Evolutionary conservation across 495 filamentous ascomycete species (phyloP), one percentile per base, ranked within the genome.

Genomic region (Aeminium ludgeri): DNA sequence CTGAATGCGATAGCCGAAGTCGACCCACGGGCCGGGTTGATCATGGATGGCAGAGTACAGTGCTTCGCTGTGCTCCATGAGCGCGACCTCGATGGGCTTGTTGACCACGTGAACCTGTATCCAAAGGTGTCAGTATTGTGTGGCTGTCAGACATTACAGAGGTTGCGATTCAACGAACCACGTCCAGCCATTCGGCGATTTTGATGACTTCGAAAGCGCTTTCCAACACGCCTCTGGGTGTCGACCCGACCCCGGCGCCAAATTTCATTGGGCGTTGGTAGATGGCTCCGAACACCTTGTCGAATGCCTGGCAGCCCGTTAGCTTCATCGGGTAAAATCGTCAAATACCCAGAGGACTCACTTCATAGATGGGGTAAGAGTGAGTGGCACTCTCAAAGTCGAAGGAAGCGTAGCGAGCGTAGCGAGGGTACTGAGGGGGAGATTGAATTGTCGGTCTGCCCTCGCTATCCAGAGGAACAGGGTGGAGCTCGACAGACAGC

Each of bases 1-100:
- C 34, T 57, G 55, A 31, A 72, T 49, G 6, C 57, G 59, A 10
- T 35, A 34, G 13, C 51, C 65, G 2, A 70, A 49, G 25, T 52
- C 50, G 12, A 61, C 42, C 68, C 69, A 74, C 0, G 20, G 41
- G 17, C 56, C 48, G 1, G 68, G 63, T 10, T 56, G 53, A 3
- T 31, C 34, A 13, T 51, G 32, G 37, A 74, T 62, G 11, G 61
- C 48, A 1, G 46, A 40, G 43, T 57, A 66, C 10, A 72, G 51
- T 6, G 46, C 15, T 29, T 66, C 59, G 25, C 56, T 61, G n/a
- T 25, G 36, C 17, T 54, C 55, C 12, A 65, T 33, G 6, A 72
- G 55, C 6, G 63, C 50, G 27, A 53, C 45, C 28, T 67, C 63
- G 38, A 72, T 54, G 6, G 50, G 41, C 7, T 49, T 46, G 13